Evolutionary conservation across 2,329 filamentous ascomycete genomes (phyloP).

Genomic region (Pseudogymnoascus sp.): DNA sequence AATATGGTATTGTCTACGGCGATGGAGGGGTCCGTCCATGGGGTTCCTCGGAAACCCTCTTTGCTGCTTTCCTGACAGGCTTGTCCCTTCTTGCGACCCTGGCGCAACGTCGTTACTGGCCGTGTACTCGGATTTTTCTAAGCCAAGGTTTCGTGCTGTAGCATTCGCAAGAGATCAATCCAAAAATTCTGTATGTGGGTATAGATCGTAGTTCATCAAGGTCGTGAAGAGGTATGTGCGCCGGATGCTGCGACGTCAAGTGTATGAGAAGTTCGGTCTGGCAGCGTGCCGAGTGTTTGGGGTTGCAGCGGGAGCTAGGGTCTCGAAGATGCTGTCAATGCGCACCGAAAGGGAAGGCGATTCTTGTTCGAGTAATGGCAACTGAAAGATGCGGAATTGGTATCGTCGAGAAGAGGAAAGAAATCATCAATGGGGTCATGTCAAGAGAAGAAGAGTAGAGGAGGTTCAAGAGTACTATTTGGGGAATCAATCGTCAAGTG

Average conservation of each 20-base stretch:
- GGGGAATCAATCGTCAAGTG: background rate
- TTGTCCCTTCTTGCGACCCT: background rate
- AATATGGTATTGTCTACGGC: background rate
- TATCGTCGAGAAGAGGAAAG: background rate
- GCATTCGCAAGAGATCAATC: conserved; percentile 1
- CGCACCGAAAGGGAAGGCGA: background rate
- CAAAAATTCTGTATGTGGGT: background rate
- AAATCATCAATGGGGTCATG: conserved; percentile 1
- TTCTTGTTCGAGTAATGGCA: background rate
- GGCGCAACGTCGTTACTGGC: background rate
- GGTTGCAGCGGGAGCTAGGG: background rate
- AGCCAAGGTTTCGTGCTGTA: conserved; percentile 1
- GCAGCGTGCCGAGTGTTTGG: conserved; percentile 10
- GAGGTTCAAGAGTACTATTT: background rate
- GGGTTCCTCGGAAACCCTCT: conserved; percentile 4
- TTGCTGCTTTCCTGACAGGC: background rate
- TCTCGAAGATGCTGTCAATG: conserved; percentile 3
- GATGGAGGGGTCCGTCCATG: background rate
- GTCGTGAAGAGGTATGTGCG: conserved; percentile 3
- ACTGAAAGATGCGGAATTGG: background rate
- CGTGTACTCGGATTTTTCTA: conserved; percentile 2
- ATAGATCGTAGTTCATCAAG: background rate
- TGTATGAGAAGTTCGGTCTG: conserved; percentile 13
- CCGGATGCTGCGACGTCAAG: conserved; percentile 4
- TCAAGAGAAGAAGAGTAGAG: background rate